Base-by-base conservation (phyloP, 495 filamentous ascomycete species). In the Talaromyces borbonicus region DNA sequence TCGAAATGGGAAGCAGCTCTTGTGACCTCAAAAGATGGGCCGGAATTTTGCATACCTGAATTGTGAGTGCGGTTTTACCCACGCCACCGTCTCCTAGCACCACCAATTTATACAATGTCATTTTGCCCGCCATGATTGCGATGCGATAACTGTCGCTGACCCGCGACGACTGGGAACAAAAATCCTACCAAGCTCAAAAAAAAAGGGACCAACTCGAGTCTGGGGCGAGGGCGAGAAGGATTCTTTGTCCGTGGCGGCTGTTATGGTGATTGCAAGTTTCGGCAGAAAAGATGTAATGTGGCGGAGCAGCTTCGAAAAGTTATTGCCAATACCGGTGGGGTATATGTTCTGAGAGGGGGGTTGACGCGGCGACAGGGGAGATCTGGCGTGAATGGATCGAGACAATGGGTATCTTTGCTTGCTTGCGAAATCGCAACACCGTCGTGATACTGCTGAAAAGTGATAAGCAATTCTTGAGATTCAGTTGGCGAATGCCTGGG, bases 31-130 rank as follows among this genome's bases (percentile, higher is more conserved):
- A n/a, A 15, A 16, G 39, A 30, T 27, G 30, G 35, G 49, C 51
- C 35, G 40, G 41, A n/a, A n/a, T n/a, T 43, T 49, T 54, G 63
- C 83, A 69, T 62, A 95, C 83, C 75, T 98, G 92, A 65, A 97
- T 97, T 33, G 92, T 98, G 56, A 98, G 68, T 46, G 92, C 92
- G 23, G 92, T 98, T 75, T 98, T 98, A 39, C 92, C 92, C 45
- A 95, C 89, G 61, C 85, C 85, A 65, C 85, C 85, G 59, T 89
- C 85, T 46, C 92, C 92, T 26, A 97, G 77, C 71, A 98, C 92
- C 77, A 97, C 92, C 77, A 98, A 69, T 67, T 97, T 98, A 70
- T 97, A 95, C 61, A 96, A 71, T 57, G 89, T 94, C 90, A 95
- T 95, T 75, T 92, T 83, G 41, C 78, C 79, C 56, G 80, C 70